Conservation (phyloP, 805 yeast species). For the Candida easanensis region DNA sequence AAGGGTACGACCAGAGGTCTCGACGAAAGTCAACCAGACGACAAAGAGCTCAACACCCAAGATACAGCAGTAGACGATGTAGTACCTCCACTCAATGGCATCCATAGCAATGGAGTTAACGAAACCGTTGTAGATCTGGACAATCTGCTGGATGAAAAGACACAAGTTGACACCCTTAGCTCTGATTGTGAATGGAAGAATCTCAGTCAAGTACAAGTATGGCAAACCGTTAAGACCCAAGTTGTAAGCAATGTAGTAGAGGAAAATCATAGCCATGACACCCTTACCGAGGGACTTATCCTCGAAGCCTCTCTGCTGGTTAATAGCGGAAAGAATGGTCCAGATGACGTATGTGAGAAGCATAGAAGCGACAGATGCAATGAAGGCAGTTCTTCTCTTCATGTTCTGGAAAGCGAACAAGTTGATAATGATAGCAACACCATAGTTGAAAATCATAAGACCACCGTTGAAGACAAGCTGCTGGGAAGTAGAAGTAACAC, state of each 20-base stretch:
- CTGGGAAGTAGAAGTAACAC: constrained; percentile 43
- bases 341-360: constrained; percentile 37
- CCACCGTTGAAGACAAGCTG: constrained; percentile 52
- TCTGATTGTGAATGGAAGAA: constrained; percentile 32
- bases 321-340: constrained; percentile 46
- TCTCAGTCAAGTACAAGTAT: constrained; percentile 43
- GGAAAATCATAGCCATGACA: constrained; percentile 49
- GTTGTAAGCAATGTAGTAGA: constrained; percentile 41
- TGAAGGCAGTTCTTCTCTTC: constrained; percentile 37
- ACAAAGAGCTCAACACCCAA: constrained; percentile 30
- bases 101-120: constrained; percentile 38
- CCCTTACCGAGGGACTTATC: constrained; percentile 42
- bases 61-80: constrained; percentile 34
- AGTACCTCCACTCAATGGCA: constrained; percentile 35
- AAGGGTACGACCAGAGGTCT: constrained; percentile 36
- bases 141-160: constrained; percentile 23
- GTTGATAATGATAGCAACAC: constrained; percentile 31
- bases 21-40: constrained; percentile 34
- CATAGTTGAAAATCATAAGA: constrained; percentile 45
- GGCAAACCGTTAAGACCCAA: constrained; percentile 45
- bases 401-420: constrained; percentile 29
- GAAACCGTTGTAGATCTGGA: constrained; percentile 33
- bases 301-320: constrained; percentile 39
- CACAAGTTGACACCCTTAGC: constrained; percentile 30
- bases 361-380: constrained; percentile 37